A percentile compares a stretch with the other conserved stretches of the same genome.
These are phyloP conservation scores for Crithidia sp. DNA, from an alignment of 208 protist species.

Conservation along the genomic window DNA sequence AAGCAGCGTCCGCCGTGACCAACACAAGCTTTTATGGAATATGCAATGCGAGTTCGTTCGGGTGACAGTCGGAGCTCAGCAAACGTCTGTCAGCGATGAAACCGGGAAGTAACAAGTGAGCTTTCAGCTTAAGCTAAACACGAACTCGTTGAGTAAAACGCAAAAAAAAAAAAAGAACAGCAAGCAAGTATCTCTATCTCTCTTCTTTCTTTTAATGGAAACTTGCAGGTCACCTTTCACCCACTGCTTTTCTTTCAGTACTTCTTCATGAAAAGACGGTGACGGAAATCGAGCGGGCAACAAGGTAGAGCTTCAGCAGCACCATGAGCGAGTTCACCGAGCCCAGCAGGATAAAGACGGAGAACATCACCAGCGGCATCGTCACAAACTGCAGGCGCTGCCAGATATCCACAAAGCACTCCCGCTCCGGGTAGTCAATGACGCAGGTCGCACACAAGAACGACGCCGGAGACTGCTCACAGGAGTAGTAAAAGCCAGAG, in stretches of 20 bases:
- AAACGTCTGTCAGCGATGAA: no score
- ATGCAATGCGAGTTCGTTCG: no score
- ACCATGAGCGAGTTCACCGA: constrained; percentile 10
- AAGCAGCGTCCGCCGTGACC: no score
- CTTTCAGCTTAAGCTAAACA: no score
- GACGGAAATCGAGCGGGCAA: not conserved
- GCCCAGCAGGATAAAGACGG: constrained; percentile 10
- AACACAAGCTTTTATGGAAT: no score
- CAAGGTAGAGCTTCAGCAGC: constrained; percentile 5
- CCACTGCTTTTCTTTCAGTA: not conserved
- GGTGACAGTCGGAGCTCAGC: no score
- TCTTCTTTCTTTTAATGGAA: not conserved
- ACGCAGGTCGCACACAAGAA: constrained; percentile 6
- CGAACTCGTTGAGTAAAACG: no score
- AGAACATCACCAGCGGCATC: constrained; percentile 19
- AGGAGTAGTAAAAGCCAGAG: constrained; percentile 9
- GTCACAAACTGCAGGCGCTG: not conserved
- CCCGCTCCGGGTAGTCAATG: not conserved
- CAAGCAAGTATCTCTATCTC: not conserved
- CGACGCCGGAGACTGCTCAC: not conserved
- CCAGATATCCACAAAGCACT: constrained; percentile 9
- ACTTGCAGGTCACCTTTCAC: not conserved
- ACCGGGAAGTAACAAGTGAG: no score
- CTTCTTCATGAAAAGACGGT: not conserved
- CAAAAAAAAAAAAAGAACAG: no score